These are phyloP conservation scores for Paramarasmius palmivorus DNA, from an alignment of 1,284 basidiomycete genomes.

Conservation along the genomic window DNA sequence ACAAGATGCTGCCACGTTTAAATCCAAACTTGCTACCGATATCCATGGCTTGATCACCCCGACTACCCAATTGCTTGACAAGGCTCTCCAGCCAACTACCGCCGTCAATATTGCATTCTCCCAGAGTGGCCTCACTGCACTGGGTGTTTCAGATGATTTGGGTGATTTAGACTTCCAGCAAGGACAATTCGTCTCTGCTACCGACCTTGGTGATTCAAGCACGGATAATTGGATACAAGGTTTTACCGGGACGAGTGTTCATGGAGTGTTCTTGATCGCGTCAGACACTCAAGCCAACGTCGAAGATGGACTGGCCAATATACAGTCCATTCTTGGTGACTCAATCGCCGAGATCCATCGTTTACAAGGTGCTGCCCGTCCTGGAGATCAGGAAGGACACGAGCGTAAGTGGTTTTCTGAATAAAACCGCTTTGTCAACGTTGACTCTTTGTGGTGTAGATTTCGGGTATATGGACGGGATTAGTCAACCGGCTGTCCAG, in stretches of 20 bases:
- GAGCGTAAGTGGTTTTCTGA: neutral
- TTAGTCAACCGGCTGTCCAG: neutral
- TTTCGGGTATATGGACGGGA: neutral
- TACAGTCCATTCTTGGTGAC: slow-evolving; percentile 23
- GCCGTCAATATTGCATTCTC: slow-evolving; percentile 33
- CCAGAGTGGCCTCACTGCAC: slow-evolving; percentile 25
- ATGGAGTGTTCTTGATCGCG: slow-evolving; percentile 36
- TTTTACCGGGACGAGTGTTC: slow-evolving; percentile 31
- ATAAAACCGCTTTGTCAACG: neutral
- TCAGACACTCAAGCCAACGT: slow-evolving; percentile 28
- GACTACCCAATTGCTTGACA: slow-evolving; percentile 20
- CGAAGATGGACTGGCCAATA: slow-evolving; percentile 17
- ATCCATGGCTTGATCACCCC: slow-evolving; percentile 32
- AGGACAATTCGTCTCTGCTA: slow-evolving; percentile 31
- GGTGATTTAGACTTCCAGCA: slow-evolving; percentile 29
- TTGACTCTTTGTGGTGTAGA: neutral
- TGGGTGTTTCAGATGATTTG: slow-evolving; percentile 33
- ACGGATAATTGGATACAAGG: slow-evolving; percentile 28
- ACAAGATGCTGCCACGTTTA: slow-evolving; percentile 23
- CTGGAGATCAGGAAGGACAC: slow-evolving; percentile 29
- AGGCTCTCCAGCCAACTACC: slow-evolving; percentile 22
- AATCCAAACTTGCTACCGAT: slow-evolving; percentile 23
- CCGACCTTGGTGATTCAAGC: slow-evolving; percentile 27
- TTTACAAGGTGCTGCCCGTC: slow-evolving; percentile 31
- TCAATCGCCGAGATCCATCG: slow-evolving; percentile 30